Base-by-base conservation (phyloP, 352 stramenopile species). In the Poterioochromonas sp. region DNA sequence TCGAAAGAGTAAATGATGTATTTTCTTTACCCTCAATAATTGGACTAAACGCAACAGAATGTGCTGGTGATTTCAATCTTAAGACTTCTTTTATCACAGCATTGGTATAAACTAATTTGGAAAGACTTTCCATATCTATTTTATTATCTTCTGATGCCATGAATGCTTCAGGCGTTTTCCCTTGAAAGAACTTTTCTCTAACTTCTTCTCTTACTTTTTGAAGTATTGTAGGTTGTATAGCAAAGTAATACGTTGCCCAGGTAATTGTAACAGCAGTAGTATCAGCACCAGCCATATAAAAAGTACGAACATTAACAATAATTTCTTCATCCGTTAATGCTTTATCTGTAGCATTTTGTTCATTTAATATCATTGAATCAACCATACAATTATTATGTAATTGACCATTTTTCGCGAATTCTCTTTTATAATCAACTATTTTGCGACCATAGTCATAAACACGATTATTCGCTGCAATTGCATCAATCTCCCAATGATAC, bases 271-370 rank as follows among this genome's bases (percentile, higher is more conserved):
- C n/a, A 22, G 63, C 11, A 22, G 63, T 73, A n/a, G 63, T 73
- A 8, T 73, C 63, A n/a, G 18, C 5, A 32, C 63, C 63, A 51
- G 63, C 63, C 1, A 73, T 44, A 51, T 73, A 73, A 51, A 73
- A 51, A 8, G 63, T 73, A 29, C 41, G 51, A 8, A 73, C 41
- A 51, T 73, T 73, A 5, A 8, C 63, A 32, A 73, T 39, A 22
- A 73, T 26, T 51, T 73, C 63, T 43, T 73, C 63, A 29, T 73
- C 63, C 12, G 29, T 40, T 22, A 40, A 18, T 12, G 5, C 58
- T 18, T 12, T 22, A 40, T 18, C 22, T 22, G 58, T 68, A 18
- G 29, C 58, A 22, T 5, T 68, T 18, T 68, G 5, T 22, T 35
- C 58, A 35, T 5, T 40, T 51, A 51, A 51, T 26, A 35, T 41